A percentile compares a stretch with the other conserved stretches of the same genome.
Evolutionary conservation across 495 filamentous ascomycete genomes (phyloP).

Genomic region (Physcia stellaris): DNA sequence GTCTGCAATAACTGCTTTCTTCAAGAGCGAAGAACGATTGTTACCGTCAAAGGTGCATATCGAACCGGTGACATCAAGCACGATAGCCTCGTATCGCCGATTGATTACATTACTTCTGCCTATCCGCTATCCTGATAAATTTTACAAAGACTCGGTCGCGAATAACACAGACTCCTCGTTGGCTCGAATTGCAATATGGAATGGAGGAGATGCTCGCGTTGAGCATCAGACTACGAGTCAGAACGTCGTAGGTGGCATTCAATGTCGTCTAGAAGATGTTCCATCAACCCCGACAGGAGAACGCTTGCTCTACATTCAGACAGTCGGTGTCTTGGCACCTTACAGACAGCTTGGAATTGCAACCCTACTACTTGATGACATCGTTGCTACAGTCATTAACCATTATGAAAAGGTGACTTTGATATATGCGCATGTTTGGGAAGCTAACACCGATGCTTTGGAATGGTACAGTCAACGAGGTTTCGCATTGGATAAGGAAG

Average conservation of each 20-base stretch:
- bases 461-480: conserved; percentile 79
- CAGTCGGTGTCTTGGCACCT: conserved; percentile 66
- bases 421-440: conserved; percentile 89
- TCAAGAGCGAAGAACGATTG: too few relatives aligned
- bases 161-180: conserved; percentile 53
- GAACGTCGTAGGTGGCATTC: conserved; percentile 68
- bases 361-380: conserved; percentile 48
- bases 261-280: conserved; percentile 59
- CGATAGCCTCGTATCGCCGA: conserved; percentile 62
- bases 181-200: conserved; percentile 66
- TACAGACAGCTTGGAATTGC: conserved; percentile 74
- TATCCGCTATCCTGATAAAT: conserved; percentile 71
- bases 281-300: conserved; percentile 11
- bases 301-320: conserved; percentile 74
- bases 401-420: conserved; percentile 31
- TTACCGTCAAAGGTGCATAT: conserved; percentile 38
- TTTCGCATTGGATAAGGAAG: conserved; percentile 45
- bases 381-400: conserved; percentile 31
- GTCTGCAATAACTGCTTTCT: too few relatives aligned
- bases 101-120: conserved; percentile 78
- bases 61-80: conserved; percentile 39
- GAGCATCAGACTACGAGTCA: conserved; percentile 2
- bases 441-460: conserved; percentile 72
- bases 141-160: conserved; percentile 66
- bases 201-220: conserved; percentile 25